Conservation (phyloP, 805 yeast species). For the Cyberlindnera maclurae region DNA sequence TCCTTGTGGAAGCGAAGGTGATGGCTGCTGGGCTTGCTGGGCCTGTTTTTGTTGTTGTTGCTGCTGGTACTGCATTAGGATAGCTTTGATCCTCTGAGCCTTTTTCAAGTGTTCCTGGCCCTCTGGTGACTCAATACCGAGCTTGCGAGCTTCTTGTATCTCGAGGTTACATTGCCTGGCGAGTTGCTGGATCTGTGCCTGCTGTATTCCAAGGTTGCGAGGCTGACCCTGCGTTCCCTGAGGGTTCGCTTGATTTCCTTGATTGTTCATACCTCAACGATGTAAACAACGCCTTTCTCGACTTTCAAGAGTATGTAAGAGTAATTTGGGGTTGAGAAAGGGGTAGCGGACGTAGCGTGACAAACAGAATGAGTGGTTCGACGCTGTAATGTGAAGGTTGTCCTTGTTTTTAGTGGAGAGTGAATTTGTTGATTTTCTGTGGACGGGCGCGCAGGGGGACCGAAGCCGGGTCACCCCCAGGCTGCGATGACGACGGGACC, state of each 20-base stretch:
- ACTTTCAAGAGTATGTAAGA: background rate
- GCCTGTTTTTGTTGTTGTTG: conserved; percentile 32
- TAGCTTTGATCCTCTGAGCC: conserved; percentile 57
- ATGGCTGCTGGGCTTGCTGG: conserved; percentile 13
- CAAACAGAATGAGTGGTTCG: no score
- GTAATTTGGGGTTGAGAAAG: no score
- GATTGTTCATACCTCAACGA: background rate
- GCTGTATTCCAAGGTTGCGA: conserved; percentile 13
- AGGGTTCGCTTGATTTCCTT: conserved; percentile 4
- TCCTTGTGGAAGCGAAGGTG: conserved; percentile 3
- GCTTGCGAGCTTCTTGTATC: conserved; percentile 53
- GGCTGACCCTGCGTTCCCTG: conserved; percentile 3
- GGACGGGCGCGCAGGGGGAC: no score
- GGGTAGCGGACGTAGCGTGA: no score
- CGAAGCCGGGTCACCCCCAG: no score
- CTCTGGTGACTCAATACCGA: conserved; percentile 51
- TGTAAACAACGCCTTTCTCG: no score
- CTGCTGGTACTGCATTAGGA: conserved; percentile 48
- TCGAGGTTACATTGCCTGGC: conserved; percentile 53
- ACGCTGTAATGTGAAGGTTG: no score
- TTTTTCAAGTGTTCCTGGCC: conserved; percentile 57
- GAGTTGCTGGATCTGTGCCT: conserved; percentile 37
- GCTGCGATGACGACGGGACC: no score
- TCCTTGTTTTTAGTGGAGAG: no score
- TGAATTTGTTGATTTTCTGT: no score